Base-by-base conservation (phyloP, 495 filamentous ascomycete genomes). In the Penicillium angulare region DNA sequence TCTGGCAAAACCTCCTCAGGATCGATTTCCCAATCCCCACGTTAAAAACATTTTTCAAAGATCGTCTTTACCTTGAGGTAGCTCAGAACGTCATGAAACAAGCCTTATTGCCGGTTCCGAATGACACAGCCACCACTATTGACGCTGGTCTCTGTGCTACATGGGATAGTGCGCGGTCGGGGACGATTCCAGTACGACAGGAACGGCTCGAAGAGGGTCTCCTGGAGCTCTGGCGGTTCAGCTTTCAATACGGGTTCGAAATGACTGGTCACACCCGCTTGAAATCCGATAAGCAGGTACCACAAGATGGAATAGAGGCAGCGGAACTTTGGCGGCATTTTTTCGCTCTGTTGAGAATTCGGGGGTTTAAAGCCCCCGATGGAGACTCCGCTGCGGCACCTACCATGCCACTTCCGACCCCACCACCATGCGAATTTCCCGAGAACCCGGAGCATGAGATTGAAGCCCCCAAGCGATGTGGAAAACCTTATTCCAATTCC, bases 31-130 rank as follows among this genome's bases (percentile, higher is more conserved):
- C 33, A 24, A 48, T 49, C 13, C 49, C 41, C 12, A 52, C 49
- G 16, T 15, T 55, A 16, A 31, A 45, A 17, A 55, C 52, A 1
- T 55, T 55, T 18, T 55, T 54, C 13, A 43, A 54, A 22, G 51
- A 54, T 32, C 22, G 35, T 3, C 5, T 47, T 17, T 54, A 54
- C 15, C 51, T 54, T 2, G 21, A 49, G n/a, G 51, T 54, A 0
- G 38, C 34, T 7, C 38, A 49, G 23, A 33, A 23, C 40, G 46
- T 49, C 1, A 55, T 55, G 16, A 43, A 43, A 42, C 31, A 36
- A 34, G 32, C 49, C 2, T 27, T 27, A 15, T 2, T 31, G 2
- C 22, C 21, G 13, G 5, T 10, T 5, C 22, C 17, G 15, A n/a
- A 17, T 0, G 41, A 43, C 13, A n/a, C 15, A 7, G 16, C 7